A percentile compares a stretch with the other conserved stretches of the same genome.
Conservation (phyloP, 1,284 basidiomycete species). For the Cutaneotrichosporon dermatis region DNA sequence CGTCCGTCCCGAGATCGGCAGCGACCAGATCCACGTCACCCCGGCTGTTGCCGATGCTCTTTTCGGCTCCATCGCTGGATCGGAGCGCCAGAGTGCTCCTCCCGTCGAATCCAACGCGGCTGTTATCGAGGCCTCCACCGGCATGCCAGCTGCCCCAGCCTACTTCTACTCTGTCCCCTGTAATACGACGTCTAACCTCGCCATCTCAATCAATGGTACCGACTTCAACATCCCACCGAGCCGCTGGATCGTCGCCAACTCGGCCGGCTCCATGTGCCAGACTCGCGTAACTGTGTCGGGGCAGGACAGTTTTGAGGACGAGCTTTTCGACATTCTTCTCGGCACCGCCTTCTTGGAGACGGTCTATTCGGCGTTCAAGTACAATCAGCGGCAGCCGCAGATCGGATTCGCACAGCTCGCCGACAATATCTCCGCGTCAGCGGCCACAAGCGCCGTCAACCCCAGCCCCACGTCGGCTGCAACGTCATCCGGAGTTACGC, state of each 20-base stretch:
- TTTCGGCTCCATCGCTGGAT: not conserved
- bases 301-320: not conserved
- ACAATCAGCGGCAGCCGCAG: not conserved
- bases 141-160: not conserved
- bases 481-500: too few species aligned
- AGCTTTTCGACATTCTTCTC: not conserved
- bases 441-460: too few species aligned
- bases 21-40: not conserved
- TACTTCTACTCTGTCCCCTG: not conserved
- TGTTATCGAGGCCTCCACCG: not conserved
- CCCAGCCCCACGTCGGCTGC: too few species aligned
- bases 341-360: not conserved
- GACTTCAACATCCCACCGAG: not conserved
- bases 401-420: slow-evolving; percentile 1
- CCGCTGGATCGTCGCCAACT: not conserved
- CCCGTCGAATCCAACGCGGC: not conserved
- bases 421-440: not conserved
- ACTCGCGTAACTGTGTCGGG: not conserved
- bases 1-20: not conserved
- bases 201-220: not conserved
- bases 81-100: too few species aligned
- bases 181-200: not conserved
- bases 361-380: not conserved
- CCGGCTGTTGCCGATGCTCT: not conserved
- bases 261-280: too few species aligned